Percentiles rank a stretch among this genome's conserved stretches.
phyloP scores from a whole-genome alignment of 768 basidiomycete species.

The Lyophyllum decastes region DNA sequence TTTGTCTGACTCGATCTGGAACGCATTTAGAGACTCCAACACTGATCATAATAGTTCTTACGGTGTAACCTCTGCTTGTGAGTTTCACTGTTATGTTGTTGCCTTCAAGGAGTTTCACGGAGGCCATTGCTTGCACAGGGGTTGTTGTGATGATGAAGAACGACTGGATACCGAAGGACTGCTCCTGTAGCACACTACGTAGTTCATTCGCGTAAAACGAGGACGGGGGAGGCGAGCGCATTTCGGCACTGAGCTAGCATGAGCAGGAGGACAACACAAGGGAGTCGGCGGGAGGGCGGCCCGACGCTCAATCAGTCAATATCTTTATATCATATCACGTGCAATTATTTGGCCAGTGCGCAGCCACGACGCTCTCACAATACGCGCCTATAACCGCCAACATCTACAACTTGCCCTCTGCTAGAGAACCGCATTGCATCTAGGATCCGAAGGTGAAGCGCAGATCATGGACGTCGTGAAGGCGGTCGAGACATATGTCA shows the following conservation, averaged over 20 bases:
- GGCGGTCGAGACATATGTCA: slow-evolving; percentile 92
- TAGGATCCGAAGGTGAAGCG: too few relatives aligned
- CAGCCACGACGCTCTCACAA: neutral
- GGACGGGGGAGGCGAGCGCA: slow-evolving; percentile 19
- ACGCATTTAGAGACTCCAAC: neutral
- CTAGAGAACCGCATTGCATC: too few relatives aligned
- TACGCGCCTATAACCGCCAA: neutral
- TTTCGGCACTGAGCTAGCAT: neutral
- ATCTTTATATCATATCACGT: neutral
- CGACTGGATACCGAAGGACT: slow-evolving; percentile 53
- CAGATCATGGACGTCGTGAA: slow-evolving; percentile 98
- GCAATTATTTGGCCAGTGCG: neutral
- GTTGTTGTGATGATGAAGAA: slow-evolving; percentile 43
- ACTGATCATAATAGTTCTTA: slow-evolving; percentile 25
- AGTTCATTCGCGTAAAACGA: slow-evolving; percentile 54
- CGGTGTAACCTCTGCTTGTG: slow-evolving; percentile 57
- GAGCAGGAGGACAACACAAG: neutral
- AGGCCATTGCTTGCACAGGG: slow-evolving; percentile 50
- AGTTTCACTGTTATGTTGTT: slow-evolving; percentile 45
- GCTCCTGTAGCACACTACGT: slow-evolving; percentile 53
- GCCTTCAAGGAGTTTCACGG: slow-evolving; percentile 60
- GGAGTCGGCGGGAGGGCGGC: too few relatives aligned
- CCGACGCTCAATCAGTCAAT: neutral
- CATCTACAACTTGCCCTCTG: too few relatives aligned
- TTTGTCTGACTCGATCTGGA: slow-evolving; percentile 9